Conservation (phyloP, 2,329 filamentous ascomycete genomes). For the Paracoccidioides brasiliensis region DNA sequence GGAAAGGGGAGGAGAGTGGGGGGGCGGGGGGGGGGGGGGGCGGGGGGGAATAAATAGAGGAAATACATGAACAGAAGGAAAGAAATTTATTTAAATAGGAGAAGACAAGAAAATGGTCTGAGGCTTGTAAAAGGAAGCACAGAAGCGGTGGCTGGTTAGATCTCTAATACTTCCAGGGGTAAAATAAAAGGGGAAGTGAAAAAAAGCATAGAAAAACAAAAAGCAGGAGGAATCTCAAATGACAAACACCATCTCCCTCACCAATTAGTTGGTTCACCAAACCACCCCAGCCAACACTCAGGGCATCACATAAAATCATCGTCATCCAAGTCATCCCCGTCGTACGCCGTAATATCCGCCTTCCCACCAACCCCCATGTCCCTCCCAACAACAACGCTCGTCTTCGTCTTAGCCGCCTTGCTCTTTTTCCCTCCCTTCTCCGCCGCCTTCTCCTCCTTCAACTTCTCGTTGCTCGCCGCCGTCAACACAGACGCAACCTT, state of each 20-base stretch:
- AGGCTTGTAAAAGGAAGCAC: not conserved
- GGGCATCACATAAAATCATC: conserved; percentile 36
- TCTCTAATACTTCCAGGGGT: not conserved
- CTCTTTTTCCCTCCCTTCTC: conserved; percentile 94
- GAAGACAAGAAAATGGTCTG: not conserved
- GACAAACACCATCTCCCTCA: not conserved
- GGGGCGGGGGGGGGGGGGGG: not conserved
- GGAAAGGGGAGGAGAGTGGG: too few relatives aligned
- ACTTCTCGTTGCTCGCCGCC: conserved; percentile 90
- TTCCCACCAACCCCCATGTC: conserved; percentile 30
- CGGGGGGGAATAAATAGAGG: not conserved
- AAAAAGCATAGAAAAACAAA: not conserved
- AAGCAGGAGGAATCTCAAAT: not conserved
- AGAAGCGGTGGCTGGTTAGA: not conserved
- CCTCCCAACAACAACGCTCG: conserved; percentile 53
- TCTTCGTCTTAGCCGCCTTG: conserved; percentile 94
- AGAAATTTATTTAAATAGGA: not conserved
- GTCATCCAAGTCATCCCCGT: conserved; percentile 69
- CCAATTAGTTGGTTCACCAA: too few relatives aligned
- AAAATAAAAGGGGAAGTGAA: too few relatives aligned
- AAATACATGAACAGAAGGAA: not conserved
- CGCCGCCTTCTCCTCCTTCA: conserved; percentile 93
- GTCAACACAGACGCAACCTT: conserved; percentile 81
- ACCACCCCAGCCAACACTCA: too few relatives aligned
- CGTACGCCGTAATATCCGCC: conserved; percentile 65